These are phyloP conservation scores for Fusarium xylarioides DNA, from an alignment of 2,329 filamentous ascomycete genomes.

Conservation along the genomic window DNA sequence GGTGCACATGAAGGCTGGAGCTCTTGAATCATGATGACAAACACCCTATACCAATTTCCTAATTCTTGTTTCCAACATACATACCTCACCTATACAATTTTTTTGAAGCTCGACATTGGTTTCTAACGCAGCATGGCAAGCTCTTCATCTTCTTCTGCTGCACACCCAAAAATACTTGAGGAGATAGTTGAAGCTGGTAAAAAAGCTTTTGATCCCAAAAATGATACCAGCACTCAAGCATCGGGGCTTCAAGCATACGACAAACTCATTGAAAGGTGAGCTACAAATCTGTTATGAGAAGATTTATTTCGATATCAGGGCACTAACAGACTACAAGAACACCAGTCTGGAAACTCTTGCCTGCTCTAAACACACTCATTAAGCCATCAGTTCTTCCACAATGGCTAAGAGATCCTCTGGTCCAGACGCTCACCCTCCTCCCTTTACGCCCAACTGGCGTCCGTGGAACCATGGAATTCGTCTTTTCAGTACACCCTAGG, in stretches of 20 bases:
- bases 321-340: conserved; percentile 41
- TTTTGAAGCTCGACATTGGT: neutral
- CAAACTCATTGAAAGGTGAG: conserved; percentile 60
- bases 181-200: conserved; percentile 53
- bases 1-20: conserved; percentile 38
- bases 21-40: conserved; percentile 26
- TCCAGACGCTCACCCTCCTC: conserved; percentile 66
- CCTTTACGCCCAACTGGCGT: conserved; percentile 72
- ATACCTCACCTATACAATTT: neutral
- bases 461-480: conserved; percentile 73
- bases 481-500: conserved; percentile 73
- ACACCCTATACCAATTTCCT: conserved; percentile 32
- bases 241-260: conserved; percentile 53
- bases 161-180: conserved; percentile 47
- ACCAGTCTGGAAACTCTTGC: conserved; percentile 63
- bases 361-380: conserved; percentile 69
- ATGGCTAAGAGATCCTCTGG: conserved; percentile 68
- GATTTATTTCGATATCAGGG: neutral
- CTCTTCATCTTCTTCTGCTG: conserved; percentile 25
- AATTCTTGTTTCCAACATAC: conserved; percentile 5
- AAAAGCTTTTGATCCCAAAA: conserved; percentile 59
- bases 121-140: conserved; percentile 41
- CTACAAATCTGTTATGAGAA: neutral
- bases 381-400: conserved; percentile 66
- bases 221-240: conserved; percentile 46